Percentiles rank a stretch among this genome's conserved stretches.
Evolutionary conservation across 2,329 filamentous ascomycete genomes (phyloP).

Genomic region (Beauveria scarabaeidicola): DNA sequence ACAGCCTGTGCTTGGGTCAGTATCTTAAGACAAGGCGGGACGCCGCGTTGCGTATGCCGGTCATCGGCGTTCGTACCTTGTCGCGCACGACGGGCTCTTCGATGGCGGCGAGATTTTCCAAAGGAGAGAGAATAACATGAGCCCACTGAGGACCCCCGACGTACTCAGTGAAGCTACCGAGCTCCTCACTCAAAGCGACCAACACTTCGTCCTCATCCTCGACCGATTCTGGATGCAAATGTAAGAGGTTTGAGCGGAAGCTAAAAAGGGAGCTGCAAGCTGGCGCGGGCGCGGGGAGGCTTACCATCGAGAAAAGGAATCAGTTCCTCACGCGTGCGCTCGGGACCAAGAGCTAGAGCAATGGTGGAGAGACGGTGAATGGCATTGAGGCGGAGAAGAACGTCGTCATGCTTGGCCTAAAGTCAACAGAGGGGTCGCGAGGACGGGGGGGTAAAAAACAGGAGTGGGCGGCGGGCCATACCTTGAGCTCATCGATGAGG

Average conservation of each 20-base stretch:
- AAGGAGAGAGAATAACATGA: slow-evolving; percentile 90
- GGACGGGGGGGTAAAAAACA: slow-evolving; percentile 15
- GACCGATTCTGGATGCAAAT: slow-evolving; percentile 67
- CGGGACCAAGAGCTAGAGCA: slow-evolving; percentile 87
- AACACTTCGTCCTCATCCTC: slow-evolving; percentile 98
- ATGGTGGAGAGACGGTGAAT: slow-evolving; percentile 98
- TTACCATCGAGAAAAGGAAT: slow-evolving; percentile 98
- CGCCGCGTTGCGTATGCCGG: neutral
- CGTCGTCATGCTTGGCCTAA: slow-evolving; percentile 78
- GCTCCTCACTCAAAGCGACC: slow-evolving; percentile 91
- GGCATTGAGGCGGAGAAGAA: slow-evolving; percentile 92
- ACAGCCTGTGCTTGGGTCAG: slow-evolving; percentile 58
- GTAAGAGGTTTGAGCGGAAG: slow-evolving; percentile 15
- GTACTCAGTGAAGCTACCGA: slow-evolving; percentile 94
- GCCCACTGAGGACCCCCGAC: slow-evolving; percentile 90
- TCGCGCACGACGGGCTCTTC: slow-evolving; percentile 96
- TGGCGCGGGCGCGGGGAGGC: slow-evolving; percentile 28
- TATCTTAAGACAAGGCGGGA: neutral
- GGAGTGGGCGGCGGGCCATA: slow-evolving; percentile 32
- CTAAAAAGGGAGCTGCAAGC: slow-evolving; percentile 12
- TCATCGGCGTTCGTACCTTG: slow-evolving; percentile 56
- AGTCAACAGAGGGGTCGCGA: slow-evolving; percentile 20
- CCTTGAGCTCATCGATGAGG: slow-evolving; percentile 98
- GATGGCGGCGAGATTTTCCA: slow-evolving; percentile 97
- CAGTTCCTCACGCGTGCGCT: slow-evolving; percentile 95